A percentile compares a stretch with the other conserved stretches of the same genome.
Evolutionary conservation across 106 monocot species (phyloP).

Genomic region (Ottelia alismoides): DNA sequence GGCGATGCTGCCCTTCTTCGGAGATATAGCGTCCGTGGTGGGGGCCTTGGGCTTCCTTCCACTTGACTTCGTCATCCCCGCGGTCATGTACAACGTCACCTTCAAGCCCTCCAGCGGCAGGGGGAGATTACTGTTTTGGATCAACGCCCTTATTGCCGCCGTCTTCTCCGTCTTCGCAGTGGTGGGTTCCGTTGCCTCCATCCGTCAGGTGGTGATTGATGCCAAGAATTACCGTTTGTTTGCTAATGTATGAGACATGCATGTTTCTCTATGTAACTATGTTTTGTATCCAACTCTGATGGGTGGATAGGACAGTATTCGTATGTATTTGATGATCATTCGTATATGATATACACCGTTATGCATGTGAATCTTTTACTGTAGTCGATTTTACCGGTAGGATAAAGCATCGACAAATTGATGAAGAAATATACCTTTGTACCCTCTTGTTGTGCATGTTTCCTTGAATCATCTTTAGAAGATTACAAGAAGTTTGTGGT

Average conservation of each 20-base stretch:
- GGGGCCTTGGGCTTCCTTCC: conserved; percentile 89
- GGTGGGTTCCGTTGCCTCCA: conserved; percentile 30
- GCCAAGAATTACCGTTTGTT: conserved; percentile 23
- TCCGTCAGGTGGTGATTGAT: conserved; percentile 34
- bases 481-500: too few species aligned
- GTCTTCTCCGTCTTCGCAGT: conserved; percentile 49
- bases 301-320: too few species aligned
- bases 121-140: conserved; percentile 51
- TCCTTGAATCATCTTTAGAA: too few species aligned
- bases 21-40: conserved; percentile 75
- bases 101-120: conserved; percentile 57
- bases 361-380: too few species aligned
- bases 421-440: too few species aligned
- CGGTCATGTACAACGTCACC: conserved; percentile 65
- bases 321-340: too few species aligned
- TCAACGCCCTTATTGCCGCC: conserved; percentile 37
- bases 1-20: conserved; percentile 94
- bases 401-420: too few species aligned
- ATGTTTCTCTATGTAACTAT: neutral
- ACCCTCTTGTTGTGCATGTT: too few species aligned
- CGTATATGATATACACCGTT: too few species aligned
- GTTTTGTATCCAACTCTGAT: too few species aligned
- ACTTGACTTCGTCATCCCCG: conserved; percentile 75
- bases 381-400: too few species aligned
- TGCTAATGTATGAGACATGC: conserved; percentile 23